Conservation (phyloP, 1,284 basidiomycete species). For the Naganishia sp. region DNA sequence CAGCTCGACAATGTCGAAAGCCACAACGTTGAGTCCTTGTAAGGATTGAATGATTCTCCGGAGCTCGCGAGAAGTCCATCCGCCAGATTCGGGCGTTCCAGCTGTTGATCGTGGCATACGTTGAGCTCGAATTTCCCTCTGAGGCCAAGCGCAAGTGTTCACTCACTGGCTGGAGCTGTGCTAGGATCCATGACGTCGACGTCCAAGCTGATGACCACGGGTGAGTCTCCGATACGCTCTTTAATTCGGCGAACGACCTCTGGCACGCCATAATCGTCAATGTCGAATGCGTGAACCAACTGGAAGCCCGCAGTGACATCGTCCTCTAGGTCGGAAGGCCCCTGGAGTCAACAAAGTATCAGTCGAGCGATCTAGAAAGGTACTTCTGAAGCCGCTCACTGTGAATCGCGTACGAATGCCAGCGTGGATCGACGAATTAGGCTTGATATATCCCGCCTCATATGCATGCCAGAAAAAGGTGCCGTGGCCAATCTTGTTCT, state of each 20-base stretch:
- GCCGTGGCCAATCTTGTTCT: slow-evolving; percentile 45
- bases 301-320: slow-evolving; percentile 47
- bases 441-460: slow-evolving; percentile 44
- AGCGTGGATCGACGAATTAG: slow-evolving; percentile 60
- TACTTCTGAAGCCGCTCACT: background rate
- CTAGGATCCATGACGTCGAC: slow-evolving; percentile 40
- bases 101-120: background rate
- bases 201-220: slow-evolving; percentile 36
- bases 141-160: background rate
- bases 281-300: slow-evolving; percentile 43
- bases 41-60: slow-evolving; percentile 46
- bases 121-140: background rate
- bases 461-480: slow-evolving; percentile 49
- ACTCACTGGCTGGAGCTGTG: slow-evolving; percentile 33
- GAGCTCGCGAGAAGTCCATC: slow-evolving; percentile 49
- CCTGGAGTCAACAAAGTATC: background rate
- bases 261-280: slow-evolving; percentile 47
- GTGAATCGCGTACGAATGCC: slow-evolving; percentile 36
- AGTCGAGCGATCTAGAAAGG: slow-evolving; percentile 12
- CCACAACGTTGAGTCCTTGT: slow-evolving; percentile 46
- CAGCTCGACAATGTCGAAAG: slow-evolving; percentile 49
- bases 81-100: slow-evolving; percentile 44
- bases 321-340: slow-evolving; percentile 39
- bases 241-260: slow-evolving; percentile 43
- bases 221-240: slow-evolving; percentile 36